Conservation (phyloP, 129 eudicot genomes). For the Escallonia rubra region DNA sequence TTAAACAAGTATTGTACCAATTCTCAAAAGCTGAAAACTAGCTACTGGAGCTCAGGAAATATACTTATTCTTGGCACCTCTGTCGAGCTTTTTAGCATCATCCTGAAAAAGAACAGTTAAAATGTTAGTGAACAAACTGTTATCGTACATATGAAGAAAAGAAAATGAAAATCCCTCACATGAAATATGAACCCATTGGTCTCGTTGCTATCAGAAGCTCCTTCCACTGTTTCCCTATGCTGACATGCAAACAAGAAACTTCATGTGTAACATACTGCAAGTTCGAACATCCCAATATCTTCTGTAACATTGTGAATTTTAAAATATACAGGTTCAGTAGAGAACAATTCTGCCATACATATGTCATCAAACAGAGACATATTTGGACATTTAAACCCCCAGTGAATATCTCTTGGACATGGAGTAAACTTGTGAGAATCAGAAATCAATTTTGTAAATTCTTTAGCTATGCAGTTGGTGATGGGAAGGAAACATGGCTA, state of each 20-base stretch:
- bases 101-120: conserved; percentile 38
- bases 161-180: conserved; percentile 27
- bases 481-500: no score
- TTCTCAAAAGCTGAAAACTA: no score
- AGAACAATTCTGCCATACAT: not conserved
- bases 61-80: conserved; percentile 67
- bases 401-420: no score
- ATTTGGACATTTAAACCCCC: no score
- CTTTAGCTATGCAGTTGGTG: no score
- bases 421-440: no score
- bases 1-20: no score
- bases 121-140: not conserved
- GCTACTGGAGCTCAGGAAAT: conserved; percentile 58
- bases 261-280: not conserved
- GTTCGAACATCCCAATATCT: not conserved
- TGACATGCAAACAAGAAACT: conserved; percentile 36
- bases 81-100: conserved; percentile 67
- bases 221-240: conserved; percentile 90
- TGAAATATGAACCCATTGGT: conserved; percentile 78
- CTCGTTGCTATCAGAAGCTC: conserved; percentile 59
- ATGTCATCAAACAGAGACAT: no score
- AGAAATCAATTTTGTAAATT: no score
- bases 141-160: not conserved
- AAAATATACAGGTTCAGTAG: not conserved
- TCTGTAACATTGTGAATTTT: not conserved